Base-by-base conservation (phyloP, 495 filamentous ascomycete species). In the Endocarpon pusillum region DNA sequence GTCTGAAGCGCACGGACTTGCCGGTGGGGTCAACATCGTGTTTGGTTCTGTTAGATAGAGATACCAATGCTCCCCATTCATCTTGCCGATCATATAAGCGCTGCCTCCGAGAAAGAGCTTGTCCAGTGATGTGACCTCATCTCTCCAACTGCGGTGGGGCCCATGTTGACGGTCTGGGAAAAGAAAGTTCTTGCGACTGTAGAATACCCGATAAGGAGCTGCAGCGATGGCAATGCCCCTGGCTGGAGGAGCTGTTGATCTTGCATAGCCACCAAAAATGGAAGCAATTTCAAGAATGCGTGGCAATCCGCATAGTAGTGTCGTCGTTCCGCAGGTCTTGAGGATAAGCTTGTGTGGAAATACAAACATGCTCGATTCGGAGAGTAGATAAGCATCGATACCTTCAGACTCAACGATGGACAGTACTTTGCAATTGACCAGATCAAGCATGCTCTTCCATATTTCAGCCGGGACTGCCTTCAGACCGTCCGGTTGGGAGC, bases 1-100 rank as follows among this genome's bases (percentile, higher is more conserved):
- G 14, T 45, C 51, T 20, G 71, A 62, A 31, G 51, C 53, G 22
- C 62, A 59, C 1, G 89, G 87, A 14, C 77, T 93, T 5, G 72
- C 61, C 37, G 91, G 89, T 9, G 86, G 91, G 1, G 85, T 94
- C 37, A 94, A 65, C 42, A 72, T 55, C 7, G 67, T 78, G 48
- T 78, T 69, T 12, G 91, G 84, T 34, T 81, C 78, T 21, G 91
- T 99, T 51, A 94, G 70, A 55, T 96, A 99, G 24, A 99, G 62
- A 48, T 96, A 96, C 91, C 91, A 99, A 48, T 99, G 91, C 57
- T 96, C 91, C 40, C 89, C 87, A 48, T 99, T 99, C 85, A 96
- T 94, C 56, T 93, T 94, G 43, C 91, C 91, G 41, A 99, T 89
- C 86, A 96, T 91, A 58, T 99, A 99, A 20, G 91, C 91, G 54